Base-by-base conservation (phyloP, 257 asterid species). In the Ajuga chamaepitys region DNA sequence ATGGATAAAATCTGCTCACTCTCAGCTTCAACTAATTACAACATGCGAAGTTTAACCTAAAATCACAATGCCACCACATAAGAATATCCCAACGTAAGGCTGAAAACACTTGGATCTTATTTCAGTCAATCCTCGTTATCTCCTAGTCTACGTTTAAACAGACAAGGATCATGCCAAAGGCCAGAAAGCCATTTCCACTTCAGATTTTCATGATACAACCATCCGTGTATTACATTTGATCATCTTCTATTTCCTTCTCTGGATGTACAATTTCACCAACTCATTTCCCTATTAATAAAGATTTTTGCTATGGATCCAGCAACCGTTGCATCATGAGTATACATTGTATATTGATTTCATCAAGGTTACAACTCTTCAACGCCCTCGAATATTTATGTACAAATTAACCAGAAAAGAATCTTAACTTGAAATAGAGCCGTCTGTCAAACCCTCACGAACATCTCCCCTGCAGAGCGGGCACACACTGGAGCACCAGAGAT, bases 391-490 rank as follows among this genome's bases (percentile, higher is more conserved):
- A 58, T 30, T 59, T 54, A 71, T 64, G 56, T 48, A 69, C 68
- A 64, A 50, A 64, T 28, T 50, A 57, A 48, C 47, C 70, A 61
- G 51, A 16, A 34, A 30, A 68, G 28, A 62, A 68, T 67, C 75
- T 42, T 77, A 73, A 71, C 59, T 76, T 32, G 85, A 79, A 54
- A 26, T 60, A 61, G 83, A 75, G 74, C 75, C 52, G 45, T 77
- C 86, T 22, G 80, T 72, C 10, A 62, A 77, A 68, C 87, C 89
- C 74, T 80, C 84, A 22, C 83, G 83, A 47, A 91, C 95, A 67
- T 91, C 95, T 74, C 90, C 90, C 25, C 98, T 85, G 80, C 98
- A 91, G 58, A 91, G 88, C 22, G 98, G 98, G 83, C 96, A 91
- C 61, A 88, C 95, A 62, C 98, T 91, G 80, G 44, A 80, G 74